Evolutionary conservation across 306 rosid species (phyloP).

Genomic region (Argentina anserina): DNA sequence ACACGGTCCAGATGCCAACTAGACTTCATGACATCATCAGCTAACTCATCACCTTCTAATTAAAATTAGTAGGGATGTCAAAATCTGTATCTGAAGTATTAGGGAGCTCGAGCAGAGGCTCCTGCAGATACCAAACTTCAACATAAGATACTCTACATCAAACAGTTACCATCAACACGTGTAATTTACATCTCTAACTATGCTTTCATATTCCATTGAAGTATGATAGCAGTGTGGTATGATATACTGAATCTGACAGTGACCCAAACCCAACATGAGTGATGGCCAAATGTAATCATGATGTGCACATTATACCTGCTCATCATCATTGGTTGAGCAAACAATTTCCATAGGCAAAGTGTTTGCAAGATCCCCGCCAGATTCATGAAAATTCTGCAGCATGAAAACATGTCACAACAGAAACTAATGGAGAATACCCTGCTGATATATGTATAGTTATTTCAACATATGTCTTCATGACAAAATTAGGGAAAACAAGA

Average conservation of each 20-base stretch:
- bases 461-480: background rate
- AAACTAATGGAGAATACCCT: background rate
- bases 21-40: slow-evolving; percentile 21
- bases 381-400: slow-evolving; percentile 58
- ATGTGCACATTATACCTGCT: slow-evolving; percentile 52
- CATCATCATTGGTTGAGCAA: slow-evolving; percentile 61
- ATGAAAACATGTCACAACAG: slow-evolving; percentile 12
- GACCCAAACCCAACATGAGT: background rate
- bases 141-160: slow-evolving; percentile 4
- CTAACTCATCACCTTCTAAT: slow-evolving; percentile 60
- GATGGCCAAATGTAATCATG: background rate
- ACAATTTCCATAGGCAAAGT: slow-evolving; percentile 44
- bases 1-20: slow-evolving; percentile 22
- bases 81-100: slow-evolving; percentile 76
- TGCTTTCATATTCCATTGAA: background rate
- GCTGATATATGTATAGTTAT: background rate
- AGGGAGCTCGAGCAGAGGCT: slow-evolving; percentile 71
- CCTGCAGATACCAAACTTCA: slow-evolving; percentile 48
- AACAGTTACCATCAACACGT: background rate
- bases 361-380: slow-evolving; percentile 41
- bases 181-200: background rate
- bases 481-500: background rate
- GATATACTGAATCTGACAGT: background rate
- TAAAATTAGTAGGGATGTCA: slow-evolving; percentile 76
- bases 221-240: background rate